These are phyloP conservation scores for Cucurbita moschata DNA, from an alignment of 306 rosid genomes.

Conservation along the genomic window DNA sequence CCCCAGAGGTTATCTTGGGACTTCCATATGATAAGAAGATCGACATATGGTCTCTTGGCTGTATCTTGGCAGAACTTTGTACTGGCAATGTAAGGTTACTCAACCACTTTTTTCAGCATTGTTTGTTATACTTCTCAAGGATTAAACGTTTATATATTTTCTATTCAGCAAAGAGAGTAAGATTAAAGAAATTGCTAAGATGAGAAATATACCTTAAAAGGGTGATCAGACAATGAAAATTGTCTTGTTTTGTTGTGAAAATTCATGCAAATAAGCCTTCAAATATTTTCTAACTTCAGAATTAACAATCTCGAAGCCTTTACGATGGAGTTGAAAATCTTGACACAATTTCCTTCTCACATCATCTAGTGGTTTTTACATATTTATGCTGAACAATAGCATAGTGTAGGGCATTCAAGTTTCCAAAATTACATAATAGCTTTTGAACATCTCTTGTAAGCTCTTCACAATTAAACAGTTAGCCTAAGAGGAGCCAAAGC, in stretches of 20 bases:
- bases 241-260: background rate
- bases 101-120: background rate
- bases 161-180: background rate
- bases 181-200: background rate
- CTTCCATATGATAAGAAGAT: slow-evolving; percentile 93
- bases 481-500: background rate
- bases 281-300: background rate
- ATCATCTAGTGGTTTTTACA: background rate
- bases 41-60: slow-evolving; percentile 99
- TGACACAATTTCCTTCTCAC: background rate
- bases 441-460: background rate
- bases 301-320: background rate
- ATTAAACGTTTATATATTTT: background rate
- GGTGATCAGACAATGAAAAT: background rate
- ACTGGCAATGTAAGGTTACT: slow-evolving; percentile 79
- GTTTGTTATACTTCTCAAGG: background rate
- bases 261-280: background rate
- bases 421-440: background rate
- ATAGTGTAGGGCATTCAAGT: background rate
- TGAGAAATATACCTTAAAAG: background rate
- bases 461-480: background rate
- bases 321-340: background rate
- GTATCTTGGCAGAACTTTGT: slow-evolving; percentile 96
- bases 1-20: slow-evolving; percentile 98
- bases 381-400: background rate